A percentile compares a stretch with the other conserved stretches of the same genome.
Conservation (phyloP, 2,329 filamentous ascomycete genomes). For the Ceratocystis albifundus region DNA sequence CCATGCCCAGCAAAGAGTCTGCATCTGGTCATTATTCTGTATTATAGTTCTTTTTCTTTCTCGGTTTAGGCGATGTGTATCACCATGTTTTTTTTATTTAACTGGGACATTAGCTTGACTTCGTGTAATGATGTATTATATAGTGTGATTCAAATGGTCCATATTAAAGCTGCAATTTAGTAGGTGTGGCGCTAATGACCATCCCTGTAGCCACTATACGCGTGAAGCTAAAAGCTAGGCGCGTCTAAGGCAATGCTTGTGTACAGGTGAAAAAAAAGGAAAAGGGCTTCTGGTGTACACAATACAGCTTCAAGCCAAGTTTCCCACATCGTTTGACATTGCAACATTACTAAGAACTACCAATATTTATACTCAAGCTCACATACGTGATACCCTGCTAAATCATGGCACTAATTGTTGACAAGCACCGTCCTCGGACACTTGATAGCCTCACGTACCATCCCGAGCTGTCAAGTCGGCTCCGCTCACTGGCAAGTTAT, state of each 20-base stretch:
- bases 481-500: constrained; percentile 65
- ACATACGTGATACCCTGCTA: neutral
- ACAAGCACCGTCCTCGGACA: constrained; percentile 61
- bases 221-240: constrained; percentile 18
- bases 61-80: constrained; percentile 10
- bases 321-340: neutral
- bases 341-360: neutral
- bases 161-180: constrained; percentile 8
- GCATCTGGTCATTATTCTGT: constrained; percentile 12
- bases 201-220: constrained; percentile 23
- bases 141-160: neutral
- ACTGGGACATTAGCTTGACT: no score
- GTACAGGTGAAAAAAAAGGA: neutral
- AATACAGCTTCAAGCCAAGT: constrained; percentile 1
- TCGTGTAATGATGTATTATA: no score
- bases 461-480: constrained; percentile 70
- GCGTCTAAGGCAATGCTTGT: neutral
- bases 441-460: constrained; percentile 79
- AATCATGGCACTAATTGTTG: constrained; percentile 57
- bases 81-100: neutral
- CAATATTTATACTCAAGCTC: neutral
- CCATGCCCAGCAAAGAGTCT: neutral
- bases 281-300: neutral
- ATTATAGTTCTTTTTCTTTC: constrained; percentile 22
- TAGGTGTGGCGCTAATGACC: constrained; percentile 16